Evolutionary conservation across 257 asterid genomes (phyloP).

Genomic region (Penstemon davidsonii): DNA sequence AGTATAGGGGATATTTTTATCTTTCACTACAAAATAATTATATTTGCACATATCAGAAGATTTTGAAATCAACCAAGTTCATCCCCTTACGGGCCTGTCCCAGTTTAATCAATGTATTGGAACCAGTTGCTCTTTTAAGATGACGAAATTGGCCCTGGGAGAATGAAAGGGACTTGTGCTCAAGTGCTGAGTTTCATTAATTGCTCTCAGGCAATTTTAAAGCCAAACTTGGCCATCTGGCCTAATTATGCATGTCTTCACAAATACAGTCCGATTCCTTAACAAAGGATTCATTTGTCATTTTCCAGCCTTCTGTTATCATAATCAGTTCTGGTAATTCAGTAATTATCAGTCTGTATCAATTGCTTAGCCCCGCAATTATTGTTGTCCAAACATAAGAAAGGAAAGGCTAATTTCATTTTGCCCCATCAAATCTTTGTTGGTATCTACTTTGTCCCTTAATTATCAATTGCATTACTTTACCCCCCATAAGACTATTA

Average conservation of each 20-base stretch:
- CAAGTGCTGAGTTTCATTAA: slow-evolving; percentile 21
- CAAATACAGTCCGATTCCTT: neutral
- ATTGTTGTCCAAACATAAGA: neutral
- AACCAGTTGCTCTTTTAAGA: too few species aligned
- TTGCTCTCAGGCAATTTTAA: slow-evolving; percentile 16
- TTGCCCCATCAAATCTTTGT: too few species aligned
- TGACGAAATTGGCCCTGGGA: slow-evolving; percentile 7
- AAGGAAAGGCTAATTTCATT: too few species aligned
- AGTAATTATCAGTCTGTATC: slow-evolving; percentile 19
- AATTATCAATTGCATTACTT: too few species aligned
- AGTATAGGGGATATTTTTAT: too few species aligned
- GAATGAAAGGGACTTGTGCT: slow-evolving; percentile 27
- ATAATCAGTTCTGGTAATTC: slow-evolving; percentile 4
- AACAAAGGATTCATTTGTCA: slow-evolving; percentile 5
- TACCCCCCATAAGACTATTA: too few species aligned
- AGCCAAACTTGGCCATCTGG: slow-evolving; percentile 14
- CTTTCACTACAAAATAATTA: too few species aligned
- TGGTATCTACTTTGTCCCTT: too few species aligned
- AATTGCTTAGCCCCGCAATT: neutral
- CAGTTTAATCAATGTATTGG: too few species aligned
- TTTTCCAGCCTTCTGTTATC: neutral
- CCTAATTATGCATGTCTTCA: neutral
- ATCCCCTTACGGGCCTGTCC: too few species aligned
- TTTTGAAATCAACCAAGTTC: too few species aligned
- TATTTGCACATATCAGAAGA: too few species aligned